Conservation (phyloP, 352 stramenopile genomes). For the Phytopythium sindhum region DNA sequence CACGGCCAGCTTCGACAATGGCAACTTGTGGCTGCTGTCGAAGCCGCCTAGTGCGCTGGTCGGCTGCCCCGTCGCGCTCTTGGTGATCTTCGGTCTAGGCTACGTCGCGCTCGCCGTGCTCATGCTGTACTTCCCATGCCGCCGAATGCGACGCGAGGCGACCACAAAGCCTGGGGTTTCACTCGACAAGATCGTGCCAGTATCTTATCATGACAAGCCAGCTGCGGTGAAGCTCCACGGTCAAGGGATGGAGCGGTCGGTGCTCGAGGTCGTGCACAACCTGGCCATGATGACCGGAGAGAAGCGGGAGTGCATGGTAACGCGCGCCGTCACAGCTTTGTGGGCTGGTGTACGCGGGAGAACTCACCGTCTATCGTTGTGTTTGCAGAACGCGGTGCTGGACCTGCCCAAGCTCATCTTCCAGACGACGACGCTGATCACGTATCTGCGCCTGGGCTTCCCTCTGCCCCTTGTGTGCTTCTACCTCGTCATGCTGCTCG, state of each 20-base stretch:
- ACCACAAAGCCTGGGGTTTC: not conserved
- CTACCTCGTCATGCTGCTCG: conserved; percentile 32
- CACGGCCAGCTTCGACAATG: conserved; percentile 34
- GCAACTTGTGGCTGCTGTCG: conserved; percentile 46
- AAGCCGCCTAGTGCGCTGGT: conserved; percentile 17
- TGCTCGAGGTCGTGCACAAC: not conserved
- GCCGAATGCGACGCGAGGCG: not conserved
- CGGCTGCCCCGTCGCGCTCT: conserved; percentile 19
- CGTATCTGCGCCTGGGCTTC: conserved; percentile 46
- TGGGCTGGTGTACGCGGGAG: not conserved
- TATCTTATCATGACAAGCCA: not conserved
- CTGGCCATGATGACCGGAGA: not conserved
- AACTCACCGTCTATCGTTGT: not conserved
- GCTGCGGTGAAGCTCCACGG: not conserved
- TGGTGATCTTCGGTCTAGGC: conserved; percentile 26
- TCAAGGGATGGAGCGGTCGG: not conserved
- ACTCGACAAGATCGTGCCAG: not conserved
- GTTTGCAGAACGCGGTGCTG: conserved; percentile 30
- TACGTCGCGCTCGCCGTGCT: conserved; percentile 30
- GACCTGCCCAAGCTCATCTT: conserved; percentile 50
- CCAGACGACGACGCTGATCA: conserved; percentile 36
- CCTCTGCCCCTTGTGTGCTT: conserved; percentile 31
- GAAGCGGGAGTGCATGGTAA: conserved; percentile 6
- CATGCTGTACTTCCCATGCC: conserved; percentile 23
- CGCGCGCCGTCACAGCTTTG: too few relatives aligned